phyloP scores from a whole-genome alignment of 2,329 filamentous ascomycete species.

The Camptophora hylomeconis region DNA sequence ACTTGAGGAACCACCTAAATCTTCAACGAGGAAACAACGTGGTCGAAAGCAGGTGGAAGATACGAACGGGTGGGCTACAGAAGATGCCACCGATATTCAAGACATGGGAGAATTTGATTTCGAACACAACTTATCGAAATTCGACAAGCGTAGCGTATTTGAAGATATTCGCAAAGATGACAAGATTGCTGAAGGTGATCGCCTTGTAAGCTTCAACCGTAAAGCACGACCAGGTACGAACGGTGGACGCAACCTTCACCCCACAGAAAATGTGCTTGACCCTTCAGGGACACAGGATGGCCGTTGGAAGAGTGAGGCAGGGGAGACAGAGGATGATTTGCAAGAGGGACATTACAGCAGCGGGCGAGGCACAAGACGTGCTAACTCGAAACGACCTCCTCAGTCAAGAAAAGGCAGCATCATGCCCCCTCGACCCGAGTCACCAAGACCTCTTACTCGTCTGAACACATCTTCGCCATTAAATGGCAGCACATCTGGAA shows the following conservation, averaged over 20 bases:
- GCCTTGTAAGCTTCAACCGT: constrained; percentile 83
- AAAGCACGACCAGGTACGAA: constrained; percentile 51
- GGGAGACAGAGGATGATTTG: constrained; percentile 39
- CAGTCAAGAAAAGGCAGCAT: constrained; percentile 31
- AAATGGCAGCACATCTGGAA: constrained; percentile 20
- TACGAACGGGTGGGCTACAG: constrained; percentile 83
- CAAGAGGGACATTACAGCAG: constrained; percentile 30
- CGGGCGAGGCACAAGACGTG: constrained; percentile 32
- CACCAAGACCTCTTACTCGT: constrained; percentile 13
- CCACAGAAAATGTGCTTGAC: constrained; percentile 82
- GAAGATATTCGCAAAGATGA: constrained; percentile 85
- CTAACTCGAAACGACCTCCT: constrained; percentile 25
- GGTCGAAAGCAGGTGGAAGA: constrained; percentile 35
- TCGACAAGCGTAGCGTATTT: constrained; percentile 86
- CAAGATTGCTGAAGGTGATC: constrained; percentile 72
- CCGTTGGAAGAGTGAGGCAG: constrained; percentile 61
- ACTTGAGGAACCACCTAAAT: constrained; percentile 45
- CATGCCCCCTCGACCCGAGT: constrained; percentile 19
- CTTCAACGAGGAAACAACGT: constrained; percentile 33
- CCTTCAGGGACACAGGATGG: constrained; percentile 29
- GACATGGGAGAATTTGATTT: constrained; percentile 95
- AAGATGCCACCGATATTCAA: constrained; percentile 88
- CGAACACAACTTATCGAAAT: constrained; percentile 75
- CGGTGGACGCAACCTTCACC: constrained; percentile 80
- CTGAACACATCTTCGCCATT: constrained; percentile 29